Evolutionary conservation across 352 stramenopile species (phyloP).

Genomic region (Pythium sukuiense): DNA sequence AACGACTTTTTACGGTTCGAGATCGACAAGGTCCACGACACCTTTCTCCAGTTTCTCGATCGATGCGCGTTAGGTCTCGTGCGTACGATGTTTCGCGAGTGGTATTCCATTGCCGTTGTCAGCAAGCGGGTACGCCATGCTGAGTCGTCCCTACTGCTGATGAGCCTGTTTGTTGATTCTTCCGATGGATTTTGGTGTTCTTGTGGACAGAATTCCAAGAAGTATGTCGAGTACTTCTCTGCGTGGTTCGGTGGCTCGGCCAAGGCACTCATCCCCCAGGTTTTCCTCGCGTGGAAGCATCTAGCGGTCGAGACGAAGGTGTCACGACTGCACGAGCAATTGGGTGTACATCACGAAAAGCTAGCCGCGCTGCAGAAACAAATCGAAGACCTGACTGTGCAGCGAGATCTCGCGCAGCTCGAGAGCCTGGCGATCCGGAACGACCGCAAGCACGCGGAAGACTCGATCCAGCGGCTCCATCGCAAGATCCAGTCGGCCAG

Average conservation of each 20-base stretch:
- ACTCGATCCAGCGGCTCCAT: conserved; percentile 45
- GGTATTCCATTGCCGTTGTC: conserved; percentile 57
- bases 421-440: conserved; percentile 55
- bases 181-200: no score
- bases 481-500: conserved; percentile 61
- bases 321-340: conserved; percentile 39
- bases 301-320: conserved; percentile 28
- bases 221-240: conserved; percentile 74
- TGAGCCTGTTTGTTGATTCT: not conserved
- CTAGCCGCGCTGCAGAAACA: conserved; percentile 46
- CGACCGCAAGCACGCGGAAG: conserved; percentile 62
- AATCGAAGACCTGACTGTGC: conserved; percentile 47
- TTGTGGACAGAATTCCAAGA: conserved; percentile 55
- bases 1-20: conserved; percentile 60
- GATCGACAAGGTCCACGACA: conserved; percentile 56
- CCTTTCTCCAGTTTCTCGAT: conserved; percentile 49
- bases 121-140: conserved; percentile 55
- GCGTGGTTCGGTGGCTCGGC: conserved; percentile 62
- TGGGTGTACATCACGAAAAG: conserved; percentile 35
- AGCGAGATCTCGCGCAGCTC: conserved; percentile 50
- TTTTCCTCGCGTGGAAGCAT: conserved; percentile 60
- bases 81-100: conserved; percentile 62
- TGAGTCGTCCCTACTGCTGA: no score
- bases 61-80: conserved; percentile 47
- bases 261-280: conserved; percentile 50